Evolutionary conservation across 177 flowering plant genomes (phyloP), one percentile per base, ranked within the genome.

Genomic region (Vitis hybrid): DNA sequence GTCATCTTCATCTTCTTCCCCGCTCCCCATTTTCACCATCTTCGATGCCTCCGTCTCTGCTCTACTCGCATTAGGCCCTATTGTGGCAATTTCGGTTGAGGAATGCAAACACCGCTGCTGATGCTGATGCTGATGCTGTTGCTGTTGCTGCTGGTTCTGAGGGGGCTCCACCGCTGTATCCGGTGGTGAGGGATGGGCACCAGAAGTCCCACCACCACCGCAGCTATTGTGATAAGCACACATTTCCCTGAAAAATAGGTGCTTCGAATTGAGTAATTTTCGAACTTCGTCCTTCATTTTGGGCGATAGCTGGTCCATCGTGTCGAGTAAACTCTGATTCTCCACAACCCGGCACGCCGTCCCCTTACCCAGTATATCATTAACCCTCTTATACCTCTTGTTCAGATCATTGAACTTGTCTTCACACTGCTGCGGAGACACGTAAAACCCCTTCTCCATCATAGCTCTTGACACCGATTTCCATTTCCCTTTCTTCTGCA

Each of bases 401-500:
- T 93, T 93, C 72, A 93, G 78, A 70, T 93, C 98, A 76, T 93
- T 93, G 71, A 93, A 93, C 74, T 93, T 93, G 68, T 93, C 98
- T 70, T 93, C 98, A 68, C 98, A 93, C 66, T 93, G 98, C 74
- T 93, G 98, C 1, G 97, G 97, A 1, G 98, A 93, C 11, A 93
- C 98, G 74, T 77, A 88, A 54, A 86, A 93, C 59, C 97, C 94
- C 61, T 84, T 92, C 81, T 93, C 98, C 98, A 91, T 87, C 98
- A 94, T 94, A 4, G 97, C 97, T 66, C 84, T 71, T 4, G 97
- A 94, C 17, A 94, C 97, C 7, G 98, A 92, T 69, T 94, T 94
- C 98, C 98, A 94, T 56, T 92, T 94, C 77, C 98, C 98, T 70
- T 92, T 94, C 88, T 92, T 94, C 87, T 94, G 97, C 71, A 88